Conservation (phyloP, 73 alveolate species). For the Paramecium octaurelia region DNA sequence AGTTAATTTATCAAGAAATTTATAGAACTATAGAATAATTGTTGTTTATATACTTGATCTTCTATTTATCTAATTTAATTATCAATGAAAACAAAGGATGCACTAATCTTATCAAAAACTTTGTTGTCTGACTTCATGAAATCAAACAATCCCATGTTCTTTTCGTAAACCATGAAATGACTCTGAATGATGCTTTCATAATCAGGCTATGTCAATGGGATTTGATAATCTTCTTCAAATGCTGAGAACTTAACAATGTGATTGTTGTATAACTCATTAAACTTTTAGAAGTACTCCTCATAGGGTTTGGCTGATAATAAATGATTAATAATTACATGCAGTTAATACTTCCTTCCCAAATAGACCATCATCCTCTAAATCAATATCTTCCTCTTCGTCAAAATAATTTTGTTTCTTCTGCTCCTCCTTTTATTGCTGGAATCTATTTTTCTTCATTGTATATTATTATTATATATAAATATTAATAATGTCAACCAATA, state of each 20-base stretch:
- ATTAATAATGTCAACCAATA: background rate
- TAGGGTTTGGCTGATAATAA: conserved; percentile 47
- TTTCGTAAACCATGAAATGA: conserved; percentile 60
- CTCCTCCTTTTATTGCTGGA: background rate
- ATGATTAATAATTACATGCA: background rate
- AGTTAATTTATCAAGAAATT: conserved; percentile 19
- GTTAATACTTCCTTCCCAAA: conserved; percentile 8
- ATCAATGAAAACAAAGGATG: background rate
- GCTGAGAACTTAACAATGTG: conserved; percentile 46
- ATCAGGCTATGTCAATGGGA: conserved; percentile 45
- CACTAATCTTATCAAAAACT: background rate
- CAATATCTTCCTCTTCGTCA: conserved; percentile 49
- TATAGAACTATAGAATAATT: conserved; percentile 16
- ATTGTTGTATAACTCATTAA: conserved; percentile 43
- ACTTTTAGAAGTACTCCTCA: conserved; percentile 57
- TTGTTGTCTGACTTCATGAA: conserved; percentile 13
- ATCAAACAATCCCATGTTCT: background rate
- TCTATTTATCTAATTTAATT: background rate
- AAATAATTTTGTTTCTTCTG: conserved; percentile 2
- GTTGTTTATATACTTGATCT: background rate
- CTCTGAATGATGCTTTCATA: background rate
- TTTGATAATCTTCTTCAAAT: conserved; percentile 48
- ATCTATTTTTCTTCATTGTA: conserved; percentile 31
- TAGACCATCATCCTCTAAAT: conserved; percentile 20
- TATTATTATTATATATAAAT: background rate